A percentile compares a stretch with the other conserved stretches of the same genome.
These are phyloP conservation scores for Podospora anserina DNA, from an alignment of 495 filamentous ascomycete species.

Conservation along the genomic window DNA sequence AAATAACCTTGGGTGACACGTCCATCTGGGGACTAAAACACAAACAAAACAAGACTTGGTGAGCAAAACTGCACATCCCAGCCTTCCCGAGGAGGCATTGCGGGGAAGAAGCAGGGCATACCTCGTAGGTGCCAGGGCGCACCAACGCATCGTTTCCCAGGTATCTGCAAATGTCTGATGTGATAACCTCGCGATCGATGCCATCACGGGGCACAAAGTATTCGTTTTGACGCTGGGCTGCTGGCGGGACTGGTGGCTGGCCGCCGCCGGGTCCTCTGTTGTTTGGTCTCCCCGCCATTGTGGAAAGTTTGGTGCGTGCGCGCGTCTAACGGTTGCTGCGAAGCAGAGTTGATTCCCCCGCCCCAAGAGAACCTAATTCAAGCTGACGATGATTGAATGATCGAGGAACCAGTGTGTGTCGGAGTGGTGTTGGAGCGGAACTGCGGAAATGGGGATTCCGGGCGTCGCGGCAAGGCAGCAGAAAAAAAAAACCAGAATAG, in stretches of 20 bases:
- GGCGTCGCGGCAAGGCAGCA: conserved; percentile 19
- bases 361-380: conserved; percentile 2
- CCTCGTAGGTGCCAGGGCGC: conserved; percentile 78
- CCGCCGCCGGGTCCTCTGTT: conserved; percentile 29
- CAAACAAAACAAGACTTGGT: conserved; percentile 11
- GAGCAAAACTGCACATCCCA: conserved; percentile 14
- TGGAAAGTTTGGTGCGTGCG: conserved; percentile 12
- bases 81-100: conserved; percentile 6
- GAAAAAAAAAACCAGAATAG: conserved; percentile 13
- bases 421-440: conserved; percentile 24
- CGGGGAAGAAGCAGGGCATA: conserved; percentile 37
- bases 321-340: background rate
- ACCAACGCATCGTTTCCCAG: conserved; percentile 89
- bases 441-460: conserved; percentile 19
- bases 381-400: background rate
- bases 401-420: conserved; percentile 19
- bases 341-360: background rate
- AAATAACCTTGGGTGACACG: conserved; percentile 67
- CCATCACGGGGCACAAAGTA: conserved; percentile 87
- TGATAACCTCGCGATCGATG: conserved; percentile 90
- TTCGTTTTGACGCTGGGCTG: conserved; percentile 63
- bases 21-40: conserved; percentile 47
- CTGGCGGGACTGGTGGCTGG: conserved; percentile 36
- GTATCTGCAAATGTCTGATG: conserved; percentile 91
- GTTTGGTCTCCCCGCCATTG: conserved; percentile 38